These are phyloP conservation scores for Phenoliferia sp. DNA, from an alignment of 1,284 basidiomycete genomes.

Conservation along the genomic window DNA sequence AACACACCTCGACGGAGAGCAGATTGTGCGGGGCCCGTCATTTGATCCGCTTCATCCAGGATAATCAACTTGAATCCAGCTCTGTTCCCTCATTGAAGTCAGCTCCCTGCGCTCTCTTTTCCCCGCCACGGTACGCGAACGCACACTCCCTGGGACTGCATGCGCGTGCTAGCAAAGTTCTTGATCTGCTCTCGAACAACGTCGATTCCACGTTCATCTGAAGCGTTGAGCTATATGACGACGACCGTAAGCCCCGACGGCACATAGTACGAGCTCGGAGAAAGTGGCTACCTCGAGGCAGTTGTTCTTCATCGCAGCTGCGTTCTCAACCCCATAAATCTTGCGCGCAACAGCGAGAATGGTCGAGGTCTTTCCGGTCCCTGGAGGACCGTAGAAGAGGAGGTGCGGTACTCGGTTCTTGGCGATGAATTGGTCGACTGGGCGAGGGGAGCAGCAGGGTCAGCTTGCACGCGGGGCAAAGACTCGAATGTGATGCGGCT, in stretches of 20 bases:
- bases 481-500: conserved; percentile 37
- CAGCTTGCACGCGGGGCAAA: too few relatives aligned
- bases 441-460: not conserved
- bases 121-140: not conserved
- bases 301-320: conserved; percentile 59
- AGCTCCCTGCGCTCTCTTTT: conserved; percentile 1
- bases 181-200: conserved; percentile 99
- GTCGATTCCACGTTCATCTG: conserved; percentile 96
- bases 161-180: conserved; percentile 93
- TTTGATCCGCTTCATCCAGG: conserved; percentile 98
- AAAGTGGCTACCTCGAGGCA: conserved; percentile 71
- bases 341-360: conserved; percentile 93
- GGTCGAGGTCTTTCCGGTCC: conserved; percentile 94
- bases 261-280: not conserved
- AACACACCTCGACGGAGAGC: conserved; percentile 71
- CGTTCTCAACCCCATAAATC: conserved; percentile 66
- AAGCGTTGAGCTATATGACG: conserved; percentile 73
- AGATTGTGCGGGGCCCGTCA: conserved; percentile 96
- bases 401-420: conserved; percentile 92
- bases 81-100: conserved; percentile 44
- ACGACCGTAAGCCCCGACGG: not conserved
- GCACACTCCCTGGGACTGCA: conserved; percentile 55
- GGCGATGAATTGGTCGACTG: conserved; percentile 94
- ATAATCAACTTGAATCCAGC: conserved; percentile 97
- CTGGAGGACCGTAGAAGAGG: conserved; percentile 95